A percentile compares a stretch with the other conserved stretches of the same genome.
Evolutionary conservation across 192 early-diverging fungal species (phyloP).

Genomic region (Lobosporangium transversale): DNA sequence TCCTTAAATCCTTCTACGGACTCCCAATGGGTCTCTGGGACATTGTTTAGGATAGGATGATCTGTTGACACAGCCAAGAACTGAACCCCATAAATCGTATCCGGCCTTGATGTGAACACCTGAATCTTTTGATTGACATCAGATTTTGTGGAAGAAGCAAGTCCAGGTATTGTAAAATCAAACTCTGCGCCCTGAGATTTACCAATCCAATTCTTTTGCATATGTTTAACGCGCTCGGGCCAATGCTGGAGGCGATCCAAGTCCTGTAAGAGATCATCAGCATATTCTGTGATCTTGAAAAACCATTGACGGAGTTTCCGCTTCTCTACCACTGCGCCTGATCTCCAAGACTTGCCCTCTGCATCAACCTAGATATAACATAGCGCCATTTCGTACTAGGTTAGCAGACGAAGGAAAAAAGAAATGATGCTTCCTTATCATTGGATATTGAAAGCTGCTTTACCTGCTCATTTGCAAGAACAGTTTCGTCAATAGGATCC

Average conservation of each 20-base stretch:
- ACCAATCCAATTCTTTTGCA: conserved; percentile 95
- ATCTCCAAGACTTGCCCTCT: conserved; percentile 89
- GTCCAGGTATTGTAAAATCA: conserved; percentile 63
- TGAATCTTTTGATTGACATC: conserved; percentile 33
- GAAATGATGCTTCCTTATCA: too few species aligned
- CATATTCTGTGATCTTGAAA: conserved; percentile 85
- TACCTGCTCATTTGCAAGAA: conserved; percentile 95
- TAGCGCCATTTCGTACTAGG: too few species aligned
- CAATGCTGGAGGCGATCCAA: conserved; percentile 80
- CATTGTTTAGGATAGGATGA: conserved; percentile 63
- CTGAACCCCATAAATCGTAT: conserved; percentile 80
- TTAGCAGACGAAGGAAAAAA: neutral
- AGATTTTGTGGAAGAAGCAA: neutral
- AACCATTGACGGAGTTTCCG: conserved; percentile 92
- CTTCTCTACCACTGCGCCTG: conserved; percentile 91
- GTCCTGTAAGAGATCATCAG: conserved; percentile 83
- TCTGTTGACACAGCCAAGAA: conserved; percentile 75
- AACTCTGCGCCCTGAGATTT: conserved; percentile 84
- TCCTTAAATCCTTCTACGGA: conserved; percentile 27
- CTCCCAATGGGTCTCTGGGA: conserved; percentile 25
- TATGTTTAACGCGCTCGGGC: conserved; percentile 89
- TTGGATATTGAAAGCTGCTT: too few species aligned
- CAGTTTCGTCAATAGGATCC: conserved; percentile 96
- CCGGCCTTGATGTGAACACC: conserved; percentile 83
- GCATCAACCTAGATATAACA: conserved; percentile 75